Evolutionary conservation across 1,284 basidiomycete species (phyloP).

Genomic region (Fomitopsis schrenkii): DNA sequence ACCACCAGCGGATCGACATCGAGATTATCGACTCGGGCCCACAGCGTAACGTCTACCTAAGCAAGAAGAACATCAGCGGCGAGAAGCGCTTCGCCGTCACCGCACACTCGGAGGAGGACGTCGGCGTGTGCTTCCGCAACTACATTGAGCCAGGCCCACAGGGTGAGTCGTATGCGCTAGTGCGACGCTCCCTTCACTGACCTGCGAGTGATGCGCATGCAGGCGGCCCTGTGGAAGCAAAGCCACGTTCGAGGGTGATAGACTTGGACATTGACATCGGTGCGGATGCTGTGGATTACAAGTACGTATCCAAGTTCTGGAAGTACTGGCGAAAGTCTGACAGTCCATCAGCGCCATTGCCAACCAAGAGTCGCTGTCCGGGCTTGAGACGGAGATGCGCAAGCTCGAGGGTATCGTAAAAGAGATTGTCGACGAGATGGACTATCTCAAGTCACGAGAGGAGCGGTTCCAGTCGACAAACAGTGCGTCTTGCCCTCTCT

Average conservation of each 20-base stretch:
- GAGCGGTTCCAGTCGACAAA: conserved; percentile 91
- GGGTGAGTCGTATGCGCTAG: neutral
- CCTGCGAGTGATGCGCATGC: neutral
- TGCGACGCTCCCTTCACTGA: neutral
- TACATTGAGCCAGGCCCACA: conserved; percentile 67
- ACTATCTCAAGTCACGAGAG: conserved; percentile 89
- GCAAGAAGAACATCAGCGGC: conserved; percentile 83
- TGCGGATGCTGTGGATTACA: conserved; percentile 98
- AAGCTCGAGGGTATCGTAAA: conserved; percentile 94
- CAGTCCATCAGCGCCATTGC: conserved; percentile 78
- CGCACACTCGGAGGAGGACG: conserved; percentile 89
- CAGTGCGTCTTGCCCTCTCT: conserved; percentile 44
- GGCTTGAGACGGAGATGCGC: conserved; percentile 96
- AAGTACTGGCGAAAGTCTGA: neutral
- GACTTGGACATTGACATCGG: conserved; percentile 98
- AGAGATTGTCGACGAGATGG: conserved; percentile 93
- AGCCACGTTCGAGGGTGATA: conserved; percentile 60
- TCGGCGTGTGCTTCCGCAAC: conserved; percentile 95
- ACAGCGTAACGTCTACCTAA: conserved; percentile 88
- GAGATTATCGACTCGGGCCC: conserved; percentile 91
- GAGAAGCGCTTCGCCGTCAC: conserved; percentile 95
- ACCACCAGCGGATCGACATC: conserved; percentile 82
- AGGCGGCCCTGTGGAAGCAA: conserved; percentile 45
- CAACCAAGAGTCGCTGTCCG: conserved; percentile 95
- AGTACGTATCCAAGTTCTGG: conserved; percentile 49